phyloP scores from a whole-genome alignment of 2,329 filamentous ascomycete genomes.

The Tolypocladium tropicale region DNA sequence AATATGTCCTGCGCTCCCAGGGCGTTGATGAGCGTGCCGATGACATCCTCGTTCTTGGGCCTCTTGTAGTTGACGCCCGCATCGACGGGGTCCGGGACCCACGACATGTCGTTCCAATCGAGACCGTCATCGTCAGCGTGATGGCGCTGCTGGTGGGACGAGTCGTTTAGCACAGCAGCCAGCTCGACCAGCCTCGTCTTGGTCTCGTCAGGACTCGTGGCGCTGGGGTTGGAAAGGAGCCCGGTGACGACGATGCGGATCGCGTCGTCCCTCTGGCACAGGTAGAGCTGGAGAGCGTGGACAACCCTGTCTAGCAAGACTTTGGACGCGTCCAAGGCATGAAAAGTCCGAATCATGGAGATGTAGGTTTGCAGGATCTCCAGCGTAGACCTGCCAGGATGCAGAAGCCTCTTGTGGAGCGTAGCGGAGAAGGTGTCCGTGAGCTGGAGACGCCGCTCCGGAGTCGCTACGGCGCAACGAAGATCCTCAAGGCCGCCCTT shows the following conservation, averaged over 20 bases:
- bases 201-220: constrained; percentile 34
- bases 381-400: constrained; percentile 65
- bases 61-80: constrained; percentile 87
- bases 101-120: constrained; percentile 87
- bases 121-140: constrained; percentile 57
- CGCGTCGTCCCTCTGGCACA: constrained; percentile 68
- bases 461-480: constrained; percentile 56
- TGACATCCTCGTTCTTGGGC: constrained; percentile 80
- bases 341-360: constrained; percentile 67
- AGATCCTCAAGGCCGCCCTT: constrained; percentile 65
- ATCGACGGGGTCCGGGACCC: constrained; percentile 88
- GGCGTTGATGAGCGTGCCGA: constrained; percentile 79
- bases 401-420: constrained; percentile 56
- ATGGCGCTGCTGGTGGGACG: constrained; percentile 40
- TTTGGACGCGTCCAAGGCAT: constrained; percentile 65
- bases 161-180: constrained; percentile 53
- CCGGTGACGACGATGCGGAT: constrained; percentile 69
- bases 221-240: constrained; percentile 52
- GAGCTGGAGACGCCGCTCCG: constrained; percentile 57
- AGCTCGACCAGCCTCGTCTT: constrained; percentile 54
- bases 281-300: constrained; percentile 61
- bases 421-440: constrained; percentile 59
- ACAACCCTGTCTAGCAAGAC: constrained; percentile 68
- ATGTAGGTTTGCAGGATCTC: constrained; percentile 72
- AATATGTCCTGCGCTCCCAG: constrained; percentile 87